Evolutionary conservation across 257 asterid genomes (phyloP).

Genomic region (Solanum megistacrolobum): DNA sequence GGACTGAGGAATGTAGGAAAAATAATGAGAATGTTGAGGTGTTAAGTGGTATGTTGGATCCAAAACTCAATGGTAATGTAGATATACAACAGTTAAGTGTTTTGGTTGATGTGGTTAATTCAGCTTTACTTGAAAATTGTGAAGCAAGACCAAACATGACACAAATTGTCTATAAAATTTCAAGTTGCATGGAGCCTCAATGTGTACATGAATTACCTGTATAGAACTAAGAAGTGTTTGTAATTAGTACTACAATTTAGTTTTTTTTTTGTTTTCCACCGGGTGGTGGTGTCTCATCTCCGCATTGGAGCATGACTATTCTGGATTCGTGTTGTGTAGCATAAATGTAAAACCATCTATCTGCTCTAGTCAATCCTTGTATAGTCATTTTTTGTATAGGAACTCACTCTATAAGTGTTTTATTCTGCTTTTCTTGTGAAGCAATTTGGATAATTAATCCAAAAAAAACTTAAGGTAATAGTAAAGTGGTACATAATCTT

Average conservation of each 20-base stretch:
- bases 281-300: neutral
- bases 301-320: neutral
- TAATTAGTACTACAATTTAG: neutral
- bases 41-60: slow-evolving; percentile 43
- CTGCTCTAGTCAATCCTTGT: neutral
- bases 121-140: slow-evolving; percentile 30
- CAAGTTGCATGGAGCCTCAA: slow-evolving; percentile 29
- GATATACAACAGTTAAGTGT: slow-evolving; percentile 35
- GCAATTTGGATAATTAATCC: neutral
- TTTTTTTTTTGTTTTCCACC: too few relatives aligned
- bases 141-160: slow-evolving; percentile 64
- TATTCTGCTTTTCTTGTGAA: neutral
- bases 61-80: slow-evolving; percentile 28
- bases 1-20: slow-evolving; percentile 49
- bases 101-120: slow-evolving; percentile 44
- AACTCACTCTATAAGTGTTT: too few relatives aligned
- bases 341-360: neutral
- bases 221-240: neutral
- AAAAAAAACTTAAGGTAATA: neutral
- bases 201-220: slow-evolving; percentile 21
- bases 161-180: slow-evolving; percentile 37
- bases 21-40: slow-evolving; percentile 31
- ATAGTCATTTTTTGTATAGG: neutral
- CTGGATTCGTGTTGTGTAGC: fast-evolving
- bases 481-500: neutral